Base-by-base conservation (phyloP, 1,284 basidiomycete genomes). In the Pseudozyma sp. region DNA sequence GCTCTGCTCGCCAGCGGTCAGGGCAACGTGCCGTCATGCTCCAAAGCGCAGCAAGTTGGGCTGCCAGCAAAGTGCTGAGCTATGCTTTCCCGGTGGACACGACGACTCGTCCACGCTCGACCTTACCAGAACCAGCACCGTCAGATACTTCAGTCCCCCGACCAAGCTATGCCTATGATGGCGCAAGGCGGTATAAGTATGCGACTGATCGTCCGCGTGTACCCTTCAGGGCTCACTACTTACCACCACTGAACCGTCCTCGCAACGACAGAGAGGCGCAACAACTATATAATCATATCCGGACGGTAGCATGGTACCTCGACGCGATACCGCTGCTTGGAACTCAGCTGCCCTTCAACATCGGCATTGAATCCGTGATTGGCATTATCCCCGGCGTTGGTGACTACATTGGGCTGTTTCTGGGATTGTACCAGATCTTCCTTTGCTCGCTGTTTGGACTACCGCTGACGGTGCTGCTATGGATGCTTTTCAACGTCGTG, bases 281-380 rank as follows among this genome's bases (percentile, higher is more conserved):
- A 62, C 72, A 69, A 45, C 67, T 85, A 35, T 85, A 85, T 63
- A 83, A 85, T 44, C 81, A 83, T 42, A 76, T 79, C 42, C 72
- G 77, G 19, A 80, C 77, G 5, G 59, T 78, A 5, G 73, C 78
- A 14, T 82, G 70, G 70, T 84, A 77, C 44, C 62, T 79, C 40
- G 78, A 80, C 48, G 56, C 71, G 3, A 53, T 79, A 11, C 78
- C 75, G 12, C 53, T 70, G 21, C 70, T 79, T 4, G 63, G 62
- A 38, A 56, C 55, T n/a, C 56, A 55, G 7, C 42, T 63, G 5
- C 75, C 77, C 25, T 80, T 80, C 59, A 76, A 77, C 60, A 50
- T 80, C 16, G 78, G 78, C 34, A 18, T 80, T 21, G 78, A 80
- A 14, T 76, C 77, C 25, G 70, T 80, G 54, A 43, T 79, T 13